phyloP scores from a whole-genome alignment of 2,329 filamentous ascomycete species.

The Aspergillus sp. region DNA sequence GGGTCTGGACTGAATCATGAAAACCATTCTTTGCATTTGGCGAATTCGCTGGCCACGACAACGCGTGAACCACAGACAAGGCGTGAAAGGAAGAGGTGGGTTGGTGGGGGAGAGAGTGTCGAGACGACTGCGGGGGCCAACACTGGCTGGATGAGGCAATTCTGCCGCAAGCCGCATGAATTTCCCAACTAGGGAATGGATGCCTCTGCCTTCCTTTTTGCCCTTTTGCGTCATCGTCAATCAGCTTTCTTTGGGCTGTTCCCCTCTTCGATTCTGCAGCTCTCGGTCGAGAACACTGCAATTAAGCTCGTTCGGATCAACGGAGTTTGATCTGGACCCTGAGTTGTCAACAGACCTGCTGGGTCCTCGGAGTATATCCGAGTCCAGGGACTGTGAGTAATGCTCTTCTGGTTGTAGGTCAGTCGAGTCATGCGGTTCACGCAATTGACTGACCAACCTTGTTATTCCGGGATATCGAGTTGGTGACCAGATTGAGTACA shows the following conservation, averaged over 20 bases:
- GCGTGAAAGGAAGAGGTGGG: background rate
- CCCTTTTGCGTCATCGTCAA: background rate
- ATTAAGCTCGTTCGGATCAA: background rate
- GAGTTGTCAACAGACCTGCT: background rate
- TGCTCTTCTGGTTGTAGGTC: no score
- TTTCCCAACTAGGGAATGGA: background rate
- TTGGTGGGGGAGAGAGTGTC: background rate
- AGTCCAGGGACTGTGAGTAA: background rate
- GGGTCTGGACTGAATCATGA: constrained; percentile 7
- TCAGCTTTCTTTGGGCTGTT: background rate
- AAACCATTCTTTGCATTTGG: background rate
- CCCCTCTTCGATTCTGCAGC: background rate
- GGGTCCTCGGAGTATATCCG: background rate
- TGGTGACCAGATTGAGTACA: no score
- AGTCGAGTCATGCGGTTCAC: no score
- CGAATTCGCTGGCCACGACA: background rate
- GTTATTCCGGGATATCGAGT: no score
- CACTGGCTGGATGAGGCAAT: constrained; percentile 4
- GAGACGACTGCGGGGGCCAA: background rate
- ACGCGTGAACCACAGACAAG: background rate
- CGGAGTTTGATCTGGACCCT: background rate
- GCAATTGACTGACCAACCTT: no score
- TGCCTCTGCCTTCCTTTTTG: background rate
- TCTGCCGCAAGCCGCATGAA: constrained; percentile 1
- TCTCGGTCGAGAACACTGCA: background rate